Conservation (phyloP, 768 basidiomycete species). For the Suillus occidentalis region DNA sequence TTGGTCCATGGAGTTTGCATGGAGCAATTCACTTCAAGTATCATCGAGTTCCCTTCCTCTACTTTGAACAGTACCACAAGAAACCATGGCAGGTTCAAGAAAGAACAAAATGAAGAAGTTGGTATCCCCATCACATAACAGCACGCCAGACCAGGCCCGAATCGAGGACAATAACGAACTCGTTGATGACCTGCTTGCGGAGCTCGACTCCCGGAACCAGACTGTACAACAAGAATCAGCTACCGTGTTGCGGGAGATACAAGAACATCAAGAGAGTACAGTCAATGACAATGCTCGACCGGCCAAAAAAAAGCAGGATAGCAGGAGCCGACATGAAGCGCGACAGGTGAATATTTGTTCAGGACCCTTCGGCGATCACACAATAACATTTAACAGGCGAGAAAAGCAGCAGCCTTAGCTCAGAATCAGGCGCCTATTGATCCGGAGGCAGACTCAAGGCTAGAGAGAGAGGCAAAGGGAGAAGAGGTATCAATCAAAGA, state of each 20-base stretch:
- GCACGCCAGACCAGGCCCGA: constrained; percentile 30
- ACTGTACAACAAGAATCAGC: constrained; percentile 51
- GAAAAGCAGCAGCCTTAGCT: constrained; percentile 67
- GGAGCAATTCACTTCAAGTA: neutral
- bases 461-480: constrained; percentile 64
- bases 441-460: constrained; percentile 54
- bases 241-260: constrained; percentile 48
- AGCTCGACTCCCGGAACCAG: constrained; percentile 66
- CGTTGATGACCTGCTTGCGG: constrained; percentile 73
- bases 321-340: constrained; percentile 66
- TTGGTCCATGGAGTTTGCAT: neutral
- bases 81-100: constrained; percentile 52
- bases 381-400: constrained; percentile 45
- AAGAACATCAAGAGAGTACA: constrained; percentile 34
- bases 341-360: constrained; percentile 53
- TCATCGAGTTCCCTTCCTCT: neutral
- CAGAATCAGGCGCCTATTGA: constrained; percentile 53
- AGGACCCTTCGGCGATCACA: neutral
- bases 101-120: constrained; percentile 56
- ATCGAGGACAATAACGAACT: constrained; percentile 54
- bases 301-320: constrained; percentile 46
- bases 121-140: constrained; percentile 21
- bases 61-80: neutral
- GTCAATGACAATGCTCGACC: constrained; percentile 18
- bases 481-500: constrained; percentile 65